Evolutionary conservation across 306 rosid genomes (phyloP), one percentile per base, ranked within the genome.

Genomic region (Dryas drummondii): DNA sequence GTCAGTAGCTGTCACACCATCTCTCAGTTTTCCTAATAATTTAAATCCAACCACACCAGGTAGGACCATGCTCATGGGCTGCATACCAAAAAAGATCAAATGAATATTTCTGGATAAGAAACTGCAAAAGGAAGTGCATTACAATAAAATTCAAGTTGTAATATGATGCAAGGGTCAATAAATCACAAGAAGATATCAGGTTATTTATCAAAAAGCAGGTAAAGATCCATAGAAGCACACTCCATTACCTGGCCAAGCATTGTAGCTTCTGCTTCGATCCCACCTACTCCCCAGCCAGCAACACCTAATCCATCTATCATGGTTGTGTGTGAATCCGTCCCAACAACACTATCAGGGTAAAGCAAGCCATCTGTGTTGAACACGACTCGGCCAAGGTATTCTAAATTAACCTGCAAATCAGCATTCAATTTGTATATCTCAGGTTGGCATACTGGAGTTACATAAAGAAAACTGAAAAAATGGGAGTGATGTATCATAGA

Each of bases 261-360:
- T 50, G 94, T 71, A 70, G 98, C 98, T 88, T 93, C 98, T 71
- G 98, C 98, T 91, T 93, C 98, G 56, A 91, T 93, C 64, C 98
- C 98, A 67, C 98, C 98, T 75, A 93, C 98, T 77, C 98, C 98
- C 98, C 97, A 93, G 50, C 98, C 98, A 77, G 98, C 98, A 78
- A 93, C 98, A 75, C 98, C 98, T 84, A 93, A 79, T 71, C 98
- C 98, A 69, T 93, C 98, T 42, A 93, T 93, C 98, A 91, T 93
- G n/a, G 98, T 93, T 56, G 98, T 93, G 82, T 93, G 98, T 41
- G 98, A 93, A 78, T 93, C 98, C 10, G 98, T 93, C 79, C 98
- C 98, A 3, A 93, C 97, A 73, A 93, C 98, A 48, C 98, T 93
- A 74, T 93, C 98, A 45, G 97, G 98, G 76, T 93, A 91, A 73